These are phyloP conservation scores for Fragosphaeria purpurea DNA, from an alignment of 2,329 filamentous ascomycete genomes.

Conservation along the genomic window DNA sequence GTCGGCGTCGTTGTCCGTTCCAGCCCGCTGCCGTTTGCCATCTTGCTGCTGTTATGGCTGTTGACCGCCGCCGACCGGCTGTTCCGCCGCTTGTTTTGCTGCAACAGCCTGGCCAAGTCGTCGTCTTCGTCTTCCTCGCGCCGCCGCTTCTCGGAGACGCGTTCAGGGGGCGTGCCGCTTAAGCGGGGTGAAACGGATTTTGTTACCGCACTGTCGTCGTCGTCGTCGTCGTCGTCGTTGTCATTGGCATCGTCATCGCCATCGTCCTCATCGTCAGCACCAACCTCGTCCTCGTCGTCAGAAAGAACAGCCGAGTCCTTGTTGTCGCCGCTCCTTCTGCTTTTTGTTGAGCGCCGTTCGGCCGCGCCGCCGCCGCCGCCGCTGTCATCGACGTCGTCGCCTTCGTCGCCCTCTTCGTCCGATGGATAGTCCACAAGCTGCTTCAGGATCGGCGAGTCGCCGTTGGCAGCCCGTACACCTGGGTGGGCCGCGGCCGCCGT, in stretches of 20 bases:
- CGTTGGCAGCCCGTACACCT: conserved; percentile 37
- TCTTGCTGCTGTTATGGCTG: background rate
- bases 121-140: conserved; percentile 92
- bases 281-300: background rate
- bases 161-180: conserved; percentile 50
- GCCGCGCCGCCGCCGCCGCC: background rate
- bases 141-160: conserved; percentile 78
- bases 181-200: conserved; percentile 4
- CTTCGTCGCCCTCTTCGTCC: conserved; percentile 60
- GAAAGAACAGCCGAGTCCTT: background rate
- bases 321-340: background rate
- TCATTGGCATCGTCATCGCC: background rate
- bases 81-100: conserved; percentile 52
- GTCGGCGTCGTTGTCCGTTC: background rate
- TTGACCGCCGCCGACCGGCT: conserved; percentile 33
- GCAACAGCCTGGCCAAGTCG: conserved; percentile 73
- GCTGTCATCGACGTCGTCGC: conserved; percentile 1
- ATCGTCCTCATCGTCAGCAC: background rate
- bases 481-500: too few relatives aligned
- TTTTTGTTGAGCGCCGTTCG: background rate
- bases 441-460: conserved; percentile 51
- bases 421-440: conserved; percentile 87
- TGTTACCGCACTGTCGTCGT: conserved; percentile 10
- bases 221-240: background rate
- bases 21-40: background rate